A percentile compares a stretch with the other conserved stretches of the same genome.
phyloP scores from a whole-genome alignment of 352 stramenopile species.

The Globisporangium canariense region DNA sequence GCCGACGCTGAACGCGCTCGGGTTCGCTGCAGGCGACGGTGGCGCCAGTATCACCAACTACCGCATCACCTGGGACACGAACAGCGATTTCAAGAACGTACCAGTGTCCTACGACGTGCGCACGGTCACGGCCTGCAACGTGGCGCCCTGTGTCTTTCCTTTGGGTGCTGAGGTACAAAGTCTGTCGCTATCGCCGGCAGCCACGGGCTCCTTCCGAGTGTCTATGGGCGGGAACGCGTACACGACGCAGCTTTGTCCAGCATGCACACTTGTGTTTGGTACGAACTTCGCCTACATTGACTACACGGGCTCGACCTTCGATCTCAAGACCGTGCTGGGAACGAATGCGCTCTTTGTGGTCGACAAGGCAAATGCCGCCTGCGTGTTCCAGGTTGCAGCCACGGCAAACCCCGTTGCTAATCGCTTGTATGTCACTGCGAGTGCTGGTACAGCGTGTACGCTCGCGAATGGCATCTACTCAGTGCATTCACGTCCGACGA shows the following conservation, averaged over 20 bases:
- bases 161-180: slow-evolving; percentile 92
- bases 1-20: slow-evolving; percentile 66
- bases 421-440: slow-evolving; percentile 37
- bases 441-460: slow-evolving; percentile 26
- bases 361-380: slow-evolving; percentile 37
- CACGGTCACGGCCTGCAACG: slow-evolving; percentile 41
- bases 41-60: slow-evolving; percentile 62
- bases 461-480: slow-evolving; percentile 39
- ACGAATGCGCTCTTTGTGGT: slow-evolving; percentile 73
- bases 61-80: slow-evolving; percentile 55
- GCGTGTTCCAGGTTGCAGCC: slow-evolving; percentile 53
- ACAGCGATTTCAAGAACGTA: slow-evolving; percentile 31
- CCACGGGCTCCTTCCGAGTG: slow-evolving; percentile 71
- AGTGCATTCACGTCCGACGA: slow-evolving; percentile 51
- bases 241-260: slow-evolving; percentile 28
- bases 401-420: slow-evolving; percentile 27
- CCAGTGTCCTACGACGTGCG: slow-evolving; percentile 51
- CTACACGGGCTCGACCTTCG: slow-evolving; percentile 44
- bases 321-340: slow-evolving; percentile 71
- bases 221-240: slow-evolving; percentile 45
- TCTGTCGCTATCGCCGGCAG: slow-evolving; percentile 68
- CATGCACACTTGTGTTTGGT: slow-evolving; percentile 42
- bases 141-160: slow-evolving; percentile 73
- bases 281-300: slow-evolving; percentile 47
- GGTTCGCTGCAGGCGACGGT: slow-evolving; percentile 53